phyloP scores from a whole-genome alignment of 2,329 filamentous ascomycete species.

The Ophiocordyceps camponoti-floridani region DNA sequence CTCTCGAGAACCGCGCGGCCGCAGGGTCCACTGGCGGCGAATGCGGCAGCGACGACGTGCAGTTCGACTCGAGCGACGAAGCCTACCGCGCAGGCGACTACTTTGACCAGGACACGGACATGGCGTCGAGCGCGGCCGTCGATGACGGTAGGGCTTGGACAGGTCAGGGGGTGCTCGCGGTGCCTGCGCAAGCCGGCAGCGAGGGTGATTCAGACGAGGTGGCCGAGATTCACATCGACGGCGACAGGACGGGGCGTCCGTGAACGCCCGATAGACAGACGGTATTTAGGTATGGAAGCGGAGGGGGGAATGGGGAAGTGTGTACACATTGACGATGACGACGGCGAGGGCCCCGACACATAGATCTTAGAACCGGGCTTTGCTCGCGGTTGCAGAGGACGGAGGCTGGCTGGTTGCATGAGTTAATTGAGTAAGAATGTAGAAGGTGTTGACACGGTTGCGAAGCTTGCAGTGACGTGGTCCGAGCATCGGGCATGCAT shows the following conservation, averaged over 20 bases:
- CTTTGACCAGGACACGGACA: conserved; percentile 13
- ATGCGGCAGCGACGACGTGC: conserved; percentile 23
- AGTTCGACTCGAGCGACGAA: conserved; percentile 20
- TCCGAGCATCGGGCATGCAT: too few species aligned
- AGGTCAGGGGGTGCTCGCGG: conserved; percentile 18
- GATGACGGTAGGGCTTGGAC: conserved; percentile 12
- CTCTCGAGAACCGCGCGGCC: conserved; percentile 13
- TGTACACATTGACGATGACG: background rate
- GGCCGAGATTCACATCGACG: conserved; percentile 30
- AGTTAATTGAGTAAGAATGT: conserved; percentile 2
- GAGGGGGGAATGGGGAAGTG: background rate
- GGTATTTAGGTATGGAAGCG: too few species aligned
- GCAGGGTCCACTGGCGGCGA: conserved; percentile 16
- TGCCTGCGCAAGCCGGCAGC: conserved; percentile 16
- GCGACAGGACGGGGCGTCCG: conserved; percentile 5
- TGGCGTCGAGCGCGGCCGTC: conserved; percentile 7
- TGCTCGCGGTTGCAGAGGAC: too few species aligned
- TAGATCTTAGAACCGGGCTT: background rate
- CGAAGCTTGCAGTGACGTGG: too few species aligned
- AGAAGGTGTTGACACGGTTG: background rate
- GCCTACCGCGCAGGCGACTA: conserved; percentile 7
- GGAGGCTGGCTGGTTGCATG: conserved; percentile 1
- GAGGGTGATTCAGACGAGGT: conserved; percentile 25
- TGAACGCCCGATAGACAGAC: too few species aligned
- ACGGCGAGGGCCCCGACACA: background rate